A percentile compares a stretch with the other conserved stretches of the same genome.
phyloP scores from a whole-genome alignment of 2,329 filamentous ascomycete genomes.

The Neofusicoccum sp. region DNA sequence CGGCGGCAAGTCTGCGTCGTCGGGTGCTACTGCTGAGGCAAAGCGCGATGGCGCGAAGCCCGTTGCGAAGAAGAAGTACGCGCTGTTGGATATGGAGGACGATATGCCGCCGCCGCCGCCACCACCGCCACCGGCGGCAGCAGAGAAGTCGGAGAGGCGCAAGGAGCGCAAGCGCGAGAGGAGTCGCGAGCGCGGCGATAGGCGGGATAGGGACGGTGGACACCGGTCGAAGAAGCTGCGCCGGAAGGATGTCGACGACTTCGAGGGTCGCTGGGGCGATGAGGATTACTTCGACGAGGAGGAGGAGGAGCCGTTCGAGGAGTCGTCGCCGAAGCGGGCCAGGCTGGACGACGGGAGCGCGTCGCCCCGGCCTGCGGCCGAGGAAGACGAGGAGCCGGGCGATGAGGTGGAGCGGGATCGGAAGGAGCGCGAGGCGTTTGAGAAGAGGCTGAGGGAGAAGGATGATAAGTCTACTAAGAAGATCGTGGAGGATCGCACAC shows the following conservation, averaged over 20 bases:
- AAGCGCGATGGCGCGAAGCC: slow-evolving; percentile 17
- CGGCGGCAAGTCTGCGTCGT: slow-evolving; percentile 23
- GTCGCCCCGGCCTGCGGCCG: slow-evolving; percentile 47
- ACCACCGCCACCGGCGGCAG: slow-evolving; percentile 21
- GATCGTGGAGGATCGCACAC: slow-evolving; percentile 60
- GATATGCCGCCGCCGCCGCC: slow-evolving; percentile 33
- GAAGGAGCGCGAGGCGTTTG: slow-evolving; percentile 75
- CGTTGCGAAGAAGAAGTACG: slow-evolving; percentile 46
- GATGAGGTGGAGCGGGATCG: slow-evolving; percentile 38
- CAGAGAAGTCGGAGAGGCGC: slow-evolving; percentile 22
- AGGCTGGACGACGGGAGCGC: slow-evolving; percentile 48
- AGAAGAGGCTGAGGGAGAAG: slow-evolving; percentile 70
- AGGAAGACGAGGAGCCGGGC: slow-evolving; percentile 25
- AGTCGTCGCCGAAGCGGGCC: slow-evolving; percentile 67
- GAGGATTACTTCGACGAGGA: slow-evolving; percentile 62
- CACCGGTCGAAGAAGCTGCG: slow-evolving; percentile 44
- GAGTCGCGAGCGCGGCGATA: slow-evolving; percentile 37
- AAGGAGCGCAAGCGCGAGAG: slow-evolving; percentile 22
- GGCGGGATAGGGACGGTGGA: slow-evolving; percentile 28
- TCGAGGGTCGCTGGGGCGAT: slow-evolving; percentile 80
- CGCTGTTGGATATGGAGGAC: slow-evolving; percentile 55
- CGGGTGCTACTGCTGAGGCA: neutral
- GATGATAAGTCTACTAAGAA: slow-evolving; percentile 71
- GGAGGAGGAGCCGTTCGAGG: slow-evolving; percentile 59
- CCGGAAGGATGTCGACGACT: slow-evolving; percentile 53